Conservation (phyloP, 768 basidiomycete species). For the Lactarius sp. region DNA sequence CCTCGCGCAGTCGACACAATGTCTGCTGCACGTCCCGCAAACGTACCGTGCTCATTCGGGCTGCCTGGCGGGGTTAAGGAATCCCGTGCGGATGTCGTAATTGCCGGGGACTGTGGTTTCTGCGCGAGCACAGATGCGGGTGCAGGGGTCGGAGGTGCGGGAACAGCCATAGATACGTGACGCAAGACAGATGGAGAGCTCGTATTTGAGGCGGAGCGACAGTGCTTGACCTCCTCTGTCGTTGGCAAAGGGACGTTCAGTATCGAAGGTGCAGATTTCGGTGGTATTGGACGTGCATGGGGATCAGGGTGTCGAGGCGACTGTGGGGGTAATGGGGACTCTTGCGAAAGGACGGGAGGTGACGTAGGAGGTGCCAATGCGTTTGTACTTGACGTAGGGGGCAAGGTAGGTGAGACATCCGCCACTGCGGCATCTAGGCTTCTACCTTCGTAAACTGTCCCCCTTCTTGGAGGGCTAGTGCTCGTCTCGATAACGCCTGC, state of each 20-base stretch:
- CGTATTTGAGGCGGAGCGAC: slow-evolving; percentile 20
- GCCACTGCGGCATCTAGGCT: background rate
- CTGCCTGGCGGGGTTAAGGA: slow-evolving; percentile 30
- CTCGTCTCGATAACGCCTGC: slow-evolving; percentile 21
- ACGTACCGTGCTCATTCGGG: slow-evolving; percentile 29
- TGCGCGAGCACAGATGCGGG: slow-evolving; percentile 14
- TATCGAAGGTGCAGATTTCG: slow-evolving; percentile 3
- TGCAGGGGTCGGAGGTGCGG: slow-evolving; percentile 14
- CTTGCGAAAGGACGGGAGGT: background rate
- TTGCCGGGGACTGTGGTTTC: slow-evolving; percentile 7
- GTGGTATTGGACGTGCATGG: background rate
- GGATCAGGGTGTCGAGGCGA: background rate
- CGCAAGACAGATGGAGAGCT: slow-evolving; percentile 20
- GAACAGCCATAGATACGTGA: slow-evolving; percentile 9
- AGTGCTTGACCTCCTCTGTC: slow-evolving; percentile 13
- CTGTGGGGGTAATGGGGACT: background rate
- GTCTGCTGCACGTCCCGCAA: slow-evolving; percentile 64
- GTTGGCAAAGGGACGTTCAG: background rate
- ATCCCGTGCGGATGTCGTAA: slow-evolving; percentile 24
- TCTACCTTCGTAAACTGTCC: background rate
- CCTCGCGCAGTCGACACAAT: slow-evolving; percentile 79
- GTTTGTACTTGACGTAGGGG: background rate
- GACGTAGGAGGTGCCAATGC: background rate
- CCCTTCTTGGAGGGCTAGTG: slow-evolving; percentile 12
- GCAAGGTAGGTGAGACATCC: background rate